phyloP scores from a whole-genome alignment of 2,329 filamentous ascomycete genomes.

The Alternaria viburni region DNA sequence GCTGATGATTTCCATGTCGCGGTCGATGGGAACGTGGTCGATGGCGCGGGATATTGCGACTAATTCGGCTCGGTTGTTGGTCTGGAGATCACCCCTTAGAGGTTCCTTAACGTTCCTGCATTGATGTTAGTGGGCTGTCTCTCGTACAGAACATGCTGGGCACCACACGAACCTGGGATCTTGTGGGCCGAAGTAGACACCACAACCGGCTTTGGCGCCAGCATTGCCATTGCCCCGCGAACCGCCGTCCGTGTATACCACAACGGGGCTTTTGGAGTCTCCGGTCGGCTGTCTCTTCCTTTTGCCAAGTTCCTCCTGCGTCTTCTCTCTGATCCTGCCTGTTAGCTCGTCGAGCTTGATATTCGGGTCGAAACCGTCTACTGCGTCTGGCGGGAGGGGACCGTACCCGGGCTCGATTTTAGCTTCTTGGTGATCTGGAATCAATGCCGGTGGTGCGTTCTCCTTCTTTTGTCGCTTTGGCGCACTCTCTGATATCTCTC shows the following conservation, averaged over 20 bases:
- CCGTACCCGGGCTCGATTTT: conserved; percentile 59
- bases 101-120: conserved; percentile 75
- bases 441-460: conserved; percentile 21
- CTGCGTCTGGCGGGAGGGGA: conserved; percentile 61
- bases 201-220: conserved; percentile 65
- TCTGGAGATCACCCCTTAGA: conserved; percentile 76
- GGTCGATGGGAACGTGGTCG: conserved; percentile 71
- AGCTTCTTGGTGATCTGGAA: conserved; percentile 19
- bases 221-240: conserved; percentile 63
- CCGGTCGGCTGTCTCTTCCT: conserved; percentile 56
- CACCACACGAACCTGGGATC: conserved; percentile 58
- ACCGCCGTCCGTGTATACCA: conserved; percentile 70
- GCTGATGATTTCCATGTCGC: conserved; percentile 78
- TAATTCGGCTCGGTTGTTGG: conserved; percentile 95
- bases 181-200: conserved; percentile 68
- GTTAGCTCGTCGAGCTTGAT: conserved; percentile 61
- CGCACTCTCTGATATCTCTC: conserved; percentile 20
- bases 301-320: conserved; percentile 53
- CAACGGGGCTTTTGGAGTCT: conserved; percentile 56
- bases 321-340: conserved; percentile 63
- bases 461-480: conserved; percentile 49
- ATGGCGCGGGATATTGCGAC: conserved; percentile 85
- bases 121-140: background rate
- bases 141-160: background rate
- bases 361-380: conserved; percentile 68